Base-by-base conservation (phyloP, 2,329 filamentous ascomycete genomes). In the Teratosphaeria viscida region DNA sequence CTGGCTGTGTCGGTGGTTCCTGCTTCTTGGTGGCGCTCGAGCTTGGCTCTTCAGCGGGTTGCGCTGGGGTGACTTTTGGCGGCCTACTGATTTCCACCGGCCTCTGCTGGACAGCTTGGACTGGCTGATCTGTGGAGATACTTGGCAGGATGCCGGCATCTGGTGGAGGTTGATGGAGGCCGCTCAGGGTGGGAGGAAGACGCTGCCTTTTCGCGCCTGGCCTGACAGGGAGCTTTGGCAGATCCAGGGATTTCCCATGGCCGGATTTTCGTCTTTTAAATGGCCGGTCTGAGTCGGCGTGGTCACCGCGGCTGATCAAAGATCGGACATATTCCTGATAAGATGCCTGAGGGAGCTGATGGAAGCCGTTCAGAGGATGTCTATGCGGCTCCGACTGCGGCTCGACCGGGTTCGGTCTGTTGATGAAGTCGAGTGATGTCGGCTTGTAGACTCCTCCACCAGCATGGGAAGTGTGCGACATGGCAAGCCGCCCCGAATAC, bases 131-230 rank as follows among this genome's bases (percentile, higher is more conserved):
- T 11, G 60, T 76, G 63, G 81, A 81, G 58, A 86, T 86, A 3
- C 82, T 82, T 5, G 84, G 84, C 55, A 86, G 79, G 6, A 85
- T 71, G 12, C 81, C 79, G 54, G 82, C 82, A 68, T 85, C 81
- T 8, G 83, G 83, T 14, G 84, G 84, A 2, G 84, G 84, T 62
- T 86, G 82, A 70, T 85, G 83, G 52, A 86, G 71, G 7, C 83
- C 83, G 66, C 84, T 84, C 11, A 86, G 71, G 16, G 79, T 71
- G 7, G 78, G 78, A 12, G 78, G 78, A 55, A 80, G 75, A 27
- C 74, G 70, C 14, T 72, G 72, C 47, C 74, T 67, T 54, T 72
- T 72, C 35, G 61, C 59, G 10, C 62, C 63, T 54, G 64, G 62
- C 47, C 66, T 62, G 39, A 19, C 65, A 14, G 71, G 74, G 23